A percentile compares a stretch with the other conserved stretches of the same genome.
Evolutionary conservation across 306 rosid species (phyloP).

Genomic region (Leucaena leucocephala): DNA sequence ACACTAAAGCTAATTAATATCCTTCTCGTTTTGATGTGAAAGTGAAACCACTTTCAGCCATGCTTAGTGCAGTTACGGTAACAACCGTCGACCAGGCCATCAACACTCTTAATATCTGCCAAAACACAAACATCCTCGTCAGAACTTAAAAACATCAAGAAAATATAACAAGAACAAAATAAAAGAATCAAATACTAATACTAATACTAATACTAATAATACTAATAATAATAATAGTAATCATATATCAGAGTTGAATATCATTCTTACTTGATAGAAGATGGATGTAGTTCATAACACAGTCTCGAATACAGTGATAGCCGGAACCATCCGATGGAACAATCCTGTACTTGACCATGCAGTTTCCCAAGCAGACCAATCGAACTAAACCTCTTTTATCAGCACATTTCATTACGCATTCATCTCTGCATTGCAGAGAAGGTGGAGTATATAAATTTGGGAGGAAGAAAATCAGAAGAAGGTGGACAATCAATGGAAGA

Average conservation of each 20-base stretch:
- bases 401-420: conserved; percentile 7
- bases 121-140: conserved; percentile 1
- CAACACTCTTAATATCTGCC: conserved; percentile 13
- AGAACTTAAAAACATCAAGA: not conserved
- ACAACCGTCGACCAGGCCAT: not conserved
- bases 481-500: not conserved
- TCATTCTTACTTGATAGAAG: not conserved
- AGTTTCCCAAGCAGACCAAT: conserved; percentile 10
- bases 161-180: not conserved
- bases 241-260: too few relatives aligned
- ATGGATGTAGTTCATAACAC: not conserved
- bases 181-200: not conserved
- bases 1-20: not conserved
- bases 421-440: not conserved
- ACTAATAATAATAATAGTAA: too few relatives aligned
- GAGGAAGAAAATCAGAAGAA: not conserved
- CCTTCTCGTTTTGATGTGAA: not conserved
- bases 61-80: conserved; percentile 3
- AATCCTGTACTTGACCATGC: conserved; percentile 8
- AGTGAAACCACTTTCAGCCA: too few relatives aligned
- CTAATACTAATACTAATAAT: not conserved
- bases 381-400: not conserved
- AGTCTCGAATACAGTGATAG: conserved; percentile 4
- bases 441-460: not conserved
- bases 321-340: not conserved